Evolutionary conservation across 345 rosid genomes (phyloP).

Genomic region (Brassica carinata): DNA sequence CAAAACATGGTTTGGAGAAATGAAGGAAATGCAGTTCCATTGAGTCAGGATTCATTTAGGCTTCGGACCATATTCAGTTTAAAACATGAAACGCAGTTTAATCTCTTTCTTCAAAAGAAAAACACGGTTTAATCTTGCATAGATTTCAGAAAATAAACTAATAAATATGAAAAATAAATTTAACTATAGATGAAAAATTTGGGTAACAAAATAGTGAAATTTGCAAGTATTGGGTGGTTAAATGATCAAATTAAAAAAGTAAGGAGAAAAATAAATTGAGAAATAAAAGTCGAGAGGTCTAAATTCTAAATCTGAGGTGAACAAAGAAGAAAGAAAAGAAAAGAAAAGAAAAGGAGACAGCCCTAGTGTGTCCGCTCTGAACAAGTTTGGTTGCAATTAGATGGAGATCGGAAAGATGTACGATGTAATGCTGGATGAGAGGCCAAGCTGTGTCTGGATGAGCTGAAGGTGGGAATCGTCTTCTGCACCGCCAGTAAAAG

Average conservation of each 20-base stretch:
- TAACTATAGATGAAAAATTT: background rate
- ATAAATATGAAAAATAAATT: background rate
- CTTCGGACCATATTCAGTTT: no score
- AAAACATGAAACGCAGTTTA: no score
- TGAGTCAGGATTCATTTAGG: background rate
- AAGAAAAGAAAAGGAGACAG: background rate
- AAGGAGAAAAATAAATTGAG: background rate
- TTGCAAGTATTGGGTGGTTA: background rate
- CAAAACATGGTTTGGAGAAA: background rate
- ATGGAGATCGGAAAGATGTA: background rate
- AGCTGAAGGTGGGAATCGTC: background rate
- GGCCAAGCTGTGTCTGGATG: background rate
- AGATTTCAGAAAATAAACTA: no score
- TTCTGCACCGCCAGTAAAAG: background rate
- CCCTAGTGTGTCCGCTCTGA: background rate
- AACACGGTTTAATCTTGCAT: no score
- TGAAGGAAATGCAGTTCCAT: background rate
- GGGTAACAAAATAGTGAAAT: background rate
- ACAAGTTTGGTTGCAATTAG: background rate
- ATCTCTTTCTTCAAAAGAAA: no score
- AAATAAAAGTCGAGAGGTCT: background rate
- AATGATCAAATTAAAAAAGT: background rate
- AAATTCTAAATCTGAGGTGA: background rate
- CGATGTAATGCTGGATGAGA: background rate
- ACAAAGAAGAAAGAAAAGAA: background rate